Evolutionary conservation across 2,329 filamentous ascomycete genomes (phyloP), one percentile per base, ranked within the genome.

Genomic region (Pyrenophora seminiperda): DNA sequence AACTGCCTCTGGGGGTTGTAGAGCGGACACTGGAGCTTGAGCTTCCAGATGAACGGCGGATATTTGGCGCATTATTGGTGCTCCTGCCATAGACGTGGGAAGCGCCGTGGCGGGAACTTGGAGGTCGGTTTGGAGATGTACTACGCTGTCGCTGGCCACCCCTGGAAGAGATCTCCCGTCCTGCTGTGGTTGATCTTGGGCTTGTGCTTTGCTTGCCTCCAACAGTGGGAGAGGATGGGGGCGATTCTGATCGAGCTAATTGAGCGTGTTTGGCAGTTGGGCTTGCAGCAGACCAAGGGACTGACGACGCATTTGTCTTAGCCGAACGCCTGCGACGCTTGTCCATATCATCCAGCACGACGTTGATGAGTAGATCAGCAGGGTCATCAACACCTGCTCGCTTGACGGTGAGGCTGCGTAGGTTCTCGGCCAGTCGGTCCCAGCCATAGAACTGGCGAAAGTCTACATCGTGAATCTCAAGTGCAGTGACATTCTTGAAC

Each of bases 391-490:
- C 81, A 56, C 87, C 86, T 47, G 90, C 93, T 61, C 91, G 86
- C 76, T 91, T 96, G 58, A 99, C 79, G 2, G 90, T 94, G 58
- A 99, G 79, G 55, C 91, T 95, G 52, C 91, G 87, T 56, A 99
- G 78, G 72, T 97, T 92, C 69, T 99, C 94, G 7, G 94, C 89
- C 47, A 97, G 77, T 50, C 89, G 86, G 71, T 99, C 93, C 94
- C 94, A 99, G 50, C 94, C 94, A 74, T 91, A 96, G 76, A 97
- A 97, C 64, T 96, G 92, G 54, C 94, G 86, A 70, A 96, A 97
- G 74, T 99, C 94, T 69, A 97, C 88, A 75, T 95, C 92, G 76
- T 88, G 92, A 44, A 99, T 90, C 73, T 99, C 94, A 58, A 99
- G 81, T 17, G 91, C 89, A 74, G 93, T 93, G 45, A 97, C 79